phyloP scores from a whole-genome alignment of 2,329 filamentous ascomycete genomes.

The Paramyrothecium sp. region DNA sequence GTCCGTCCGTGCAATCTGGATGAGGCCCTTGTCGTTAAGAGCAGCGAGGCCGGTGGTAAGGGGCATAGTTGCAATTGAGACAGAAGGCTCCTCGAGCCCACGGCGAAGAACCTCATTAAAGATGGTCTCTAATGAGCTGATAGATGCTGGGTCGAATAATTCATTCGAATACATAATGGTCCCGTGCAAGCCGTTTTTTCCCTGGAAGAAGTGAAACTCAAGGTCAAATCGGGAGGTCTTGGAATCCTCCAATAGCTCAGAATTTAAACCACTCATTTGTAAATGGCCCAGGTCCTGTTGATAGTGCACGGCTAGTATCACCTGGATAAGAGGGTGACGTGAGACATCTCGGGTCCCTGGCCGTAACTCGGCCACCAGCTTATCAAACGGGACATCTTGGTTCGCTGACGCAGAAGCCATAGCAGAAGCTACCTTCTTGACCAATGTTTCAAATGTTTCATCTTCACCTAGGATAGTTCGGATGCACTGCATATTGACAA shows the following conservation, averaged over 20 bases:
- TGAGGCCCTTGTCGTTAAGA: slow-evolving; percentile 12
- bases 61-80: slow-evolving; percentile 2
- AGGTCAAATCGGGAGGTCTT: slow-evolving; percentile 13
- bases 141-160: slow-evolving; percentile 12
- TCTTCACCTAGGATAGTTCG: slow-evolving; percentile 13
- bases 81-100: slow-evolving; percentile 9
- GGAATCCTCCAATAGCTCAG: slow-evolving; percentile 3
- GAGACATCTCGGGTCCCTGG: slow-evolving; percentile 9
- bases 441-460: slow-evolving; percentile 10
- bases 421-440: slow-evolving; percentile 11
- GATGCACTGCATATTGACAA: slow-evolving; percentile 23
- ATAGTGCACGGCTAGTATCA: slow-evolving; percentile 16
- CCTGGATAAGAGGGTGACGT: slow-evolving; percentile 13
- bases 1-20: slow-evolving; percentile 8
- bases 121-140: slow-evolving; percentile 11
- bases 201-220: slow-evolving; percentile 18
- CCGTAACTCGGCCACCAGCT: slow-evolving; percentile 7
- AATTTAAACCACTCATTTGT: slow-evolving; percentile 7
- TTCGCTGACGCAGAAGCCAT: slow-evolving; percentile 10
- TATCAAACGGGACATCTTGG: slow-evolving; percentile 18
- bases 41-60: neutral
- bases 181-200: slow-evolving; percentile 4
- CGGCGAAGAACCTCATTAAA: slow-evolving; percentile 13
- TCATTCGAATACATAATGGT: slow-evolving; percentile 13
- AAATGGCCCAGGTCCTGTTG: slow-evolving; percentile 16